Evolutionary conservation across 176 grass and related monocot species (phyloP).

Genomic region (sorghum (Sorghum bicolor)): DNA sequence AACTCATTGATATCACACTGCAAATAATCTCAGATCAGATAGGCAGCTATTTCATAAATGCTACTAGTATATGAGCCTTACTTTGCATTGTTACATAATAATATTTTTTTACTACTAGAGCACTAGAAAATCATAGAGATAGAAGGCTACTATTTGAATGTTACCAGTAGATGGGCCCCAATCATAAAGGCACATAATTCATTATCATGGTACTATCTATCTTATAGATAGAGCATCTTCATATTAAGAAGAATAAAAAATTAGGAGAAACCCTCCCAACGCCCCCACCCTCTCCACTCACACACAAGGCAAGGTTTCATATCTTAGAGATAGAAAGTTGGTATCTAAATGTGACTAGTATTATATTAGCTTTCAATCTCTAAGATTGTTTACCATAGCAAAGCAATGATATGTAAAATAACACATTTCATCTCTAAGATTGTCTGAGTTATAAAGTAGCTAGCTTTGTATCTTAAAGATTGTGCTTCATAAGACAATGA

Average conservation of each 20-base stretch:
- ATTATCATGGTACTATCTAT: no score
- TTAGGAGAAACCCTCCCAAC: no score
- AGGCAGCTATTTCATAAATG: not conserved
- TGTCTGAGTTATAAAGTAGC: not conserved
- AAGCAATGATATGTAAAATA: not conserved
- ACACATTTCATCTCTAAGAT: not conserved
- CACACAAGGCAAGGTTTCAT: no score
- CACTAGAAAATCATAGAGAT: not conserved
- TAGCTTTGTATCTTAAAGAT: not conserved
- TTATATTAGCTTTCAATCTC: no score
- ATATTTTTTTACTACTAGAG: no score
- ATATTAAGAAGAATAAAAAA: no score
- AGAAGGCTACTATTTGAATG: not conserved
- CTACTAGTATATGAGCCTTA: no score
- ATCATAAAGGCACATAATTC: no score
- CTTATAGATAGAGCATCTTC: no score
- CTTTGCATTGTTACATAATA: no score
- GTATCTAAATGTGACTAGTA: no score
- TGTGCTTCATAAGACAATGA: not conserved
- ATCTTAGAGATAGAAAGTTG: not conserved
- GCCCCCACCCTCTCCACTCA: not conserved
- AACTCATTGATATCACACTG: not conserved
- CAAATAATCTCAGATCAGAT: not conserved
- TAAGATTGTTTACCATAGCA: not conserved
- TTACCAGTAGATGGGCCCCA: no score